Evolutionary conservation across 2,329 filamentous ascomycete genomes (phyloP).

Genomic region (Xylariaceae sp.): DNA sequence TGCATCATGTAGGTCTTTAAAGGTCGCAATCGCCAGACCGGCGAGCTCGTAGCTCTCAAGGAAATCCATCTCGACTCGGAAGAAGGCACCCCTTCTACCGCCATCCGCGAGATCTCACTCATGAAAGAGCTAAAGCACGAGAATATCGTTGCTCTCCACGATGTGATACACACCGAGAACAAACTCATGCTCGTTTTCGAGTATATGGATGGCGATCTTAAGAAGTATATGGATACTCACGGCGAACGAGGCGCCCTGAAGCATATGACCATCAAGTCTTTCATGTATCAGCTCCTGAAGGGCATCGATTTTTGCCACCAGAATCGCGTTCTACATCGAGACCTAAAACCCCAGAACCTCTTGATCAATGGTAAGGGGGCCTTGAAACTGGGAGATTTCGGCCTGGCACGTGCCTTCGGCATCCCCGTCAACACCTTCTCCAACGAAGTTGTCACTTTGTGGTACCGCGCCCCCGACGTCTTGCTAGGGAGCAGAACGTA

Average conservation of each 20-base stretch:
- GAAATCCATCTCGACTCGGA: slow-evolving; percentile 99
- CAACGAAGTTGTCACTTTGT: slow-evolving; percentile 96
- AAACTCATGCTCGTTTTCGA: slow-evolving; percentile 99
- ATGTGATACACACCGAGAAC: slow-evolving; percentile 99
- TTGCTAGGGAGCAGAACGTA: slow-evolving; percentile 93
- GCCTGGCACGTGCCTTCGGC: slow-evolving; percentile 90
- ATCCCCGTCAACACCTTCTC: slow-evolving; percentile 98
- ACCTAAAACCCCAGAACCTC: slow-evolving; percentile 95
- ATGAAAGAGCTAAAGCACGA: slow-evolving; percentile 99
- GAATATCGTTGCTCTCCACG: slow-evolving; percentile 95
- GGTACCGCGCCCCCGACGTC: slow-evolving; percentile 97
- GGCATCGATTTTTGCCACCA: slow-evolving; percentile 99
- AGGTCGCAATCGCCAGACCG: slow-evolving; percentile 94
- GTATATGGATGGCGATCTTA: slow-evolving; percentile 97
- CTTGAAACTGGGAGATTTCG: slow-evolving; percentile 93
- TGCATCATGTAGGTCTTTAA: slow-evolving; percentile 82
- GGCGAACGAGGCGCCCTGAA: slow-evolving; percentile 90
- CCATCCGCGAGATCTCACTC: slow-evolving; percentile 96
- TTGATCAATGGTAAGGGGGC: slow-evolving; percentile 92
- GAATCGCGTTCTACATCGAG: slow-evolving; percentile 93
- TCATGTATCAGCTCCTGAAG: slow-evolving; percentile 96
- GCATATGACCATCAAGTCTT: slow-evolving; percentile 91
- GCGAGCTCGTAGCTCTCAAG: slow-evolving; percentile 94
- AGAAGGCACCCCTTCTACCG: slow-evolving; percentile 95
- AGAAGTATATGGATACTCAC: slow-evolving; percentile 97